Conservation (phyloP, 2,329 filamentous ascomycete genomes). For the Tolypocladium guangdongense region DNA sequence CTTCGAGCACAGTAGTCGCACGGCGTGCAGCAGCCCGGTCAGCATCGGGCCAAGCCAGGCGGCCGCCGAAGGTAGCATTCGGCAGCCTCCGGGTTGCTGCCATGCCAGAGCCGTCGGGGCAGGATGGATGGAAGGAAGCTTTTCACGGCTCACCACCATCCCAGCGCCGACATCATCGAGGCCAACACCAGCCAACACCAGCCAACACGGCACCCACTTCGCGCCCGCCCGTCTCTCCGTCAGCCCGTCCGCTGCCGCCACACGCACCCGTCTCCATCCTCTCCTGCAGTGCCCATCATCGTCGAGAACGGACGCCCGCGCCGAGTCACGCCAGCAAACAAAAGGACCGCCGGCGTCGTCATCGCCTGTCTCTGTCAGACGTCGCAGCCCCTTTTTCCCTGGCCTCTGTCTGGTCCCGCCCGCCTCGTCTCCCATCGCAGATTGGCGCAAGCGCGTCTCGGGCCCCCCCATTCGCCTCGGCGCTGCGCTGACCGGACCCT, state of each 20-base stretch:
- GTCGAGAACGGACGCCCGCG: neutral
- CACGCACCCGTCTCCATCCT: neutral
- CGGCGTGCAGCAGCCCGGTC: neutral
- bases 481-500: neutral
- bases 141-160: too few relatives aligned
- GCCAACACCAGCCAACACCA: neutral
- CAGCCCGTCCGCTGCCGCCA: neutral
- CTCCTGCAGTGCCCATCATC: neutral
- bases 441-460: neutral
- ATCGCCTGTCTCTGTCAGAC: neutral
- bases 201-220: neutral
- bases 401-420: neutral
- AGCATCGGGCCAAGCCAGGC: too few relatives aligned
- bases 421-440: neutral
- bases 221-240: neutral
- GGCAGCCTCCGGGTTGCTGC: neutral
- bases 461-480: neutral
- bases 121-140: neutral
- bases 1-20: neutral
- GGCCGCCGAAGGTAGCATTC: neutral
- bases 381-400: neutral
- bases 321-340: neutral
- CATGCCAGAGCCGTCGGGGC: neutral
- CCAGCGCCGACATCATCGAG: too few relatives aligned
- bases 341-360: neutral